A percentile compares a stretch with the other conserved stretches of the same genome.
Evolutionary conservation across 805 yeast genomes (phyloP).

Genomic region (Blastobotrys terrestris): DNA sequence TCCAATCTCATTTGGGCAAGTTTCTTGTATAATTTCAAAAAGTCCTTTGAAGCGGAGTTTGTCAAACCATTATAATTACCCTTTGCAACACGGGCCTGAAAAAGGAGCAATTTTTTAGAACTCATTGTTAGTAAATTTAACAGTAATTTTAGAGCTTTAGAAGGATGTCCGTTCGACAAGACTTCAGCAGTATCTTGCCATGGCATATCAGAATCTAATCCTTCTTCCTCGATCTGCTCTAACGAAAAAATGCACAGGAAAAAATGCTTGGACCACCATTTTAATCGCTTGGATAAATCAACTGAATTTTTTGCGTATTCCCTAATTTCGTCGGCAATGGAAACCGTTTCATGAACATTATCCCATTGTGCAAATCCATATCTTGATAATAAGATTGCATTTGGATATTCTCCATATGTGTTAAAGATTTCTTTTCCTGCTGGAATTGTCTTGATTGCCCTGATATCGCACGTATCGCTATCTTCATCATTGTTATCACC

Average conservation of each 20-base stretch:
- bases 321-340: slow-evolving; percentile 48
- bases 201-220: slow-evolving; percentile 12
- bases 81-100: slow-evolving; percentile 15
- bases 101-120: slow-evolving; percentile 13
- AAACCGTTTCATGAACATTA: slow-evolving; percentile 52
- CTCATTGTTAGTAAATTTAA: slow-evolving; percentile 15
- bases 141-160: slow-evolving; percentile 13
- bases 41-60: slow-evolving; percentile 3
- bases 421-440: slow-evolving; percentile 64
- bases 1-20: slow-evolving; percentile 13
- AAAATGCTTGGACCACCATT: slow-evolving; percentile 47
- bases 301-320: slow-evolving; percentile 28
- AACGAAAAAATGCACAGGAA: slow-evolving; percentile 30
- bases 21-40: slow-evolving; percentile 8
- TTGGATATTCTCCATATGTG: slow-evolving; percentile 72
- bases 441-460: slow-evolving; percentile 39
- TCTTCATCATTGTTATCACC: slow-evolving; percentile 21
- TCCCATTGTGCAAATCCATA: slow-evolving; percentile 67
- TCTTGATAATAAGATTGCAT: slow-evolving; percentile 58
- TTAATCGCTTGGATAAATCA: slow-evolving; percentile 22
- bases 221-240: slow-evolving; percentile 21
- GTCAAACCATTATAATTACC: slow-evolving; percentile 12
- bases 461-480: slow-evolving; percentile 61
- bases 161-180: slow-evolving; percentile 14
- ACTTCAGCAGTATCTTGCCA: slow-evolving; percentile 20